Base-by-base conservation (phyloP, 441 rosid species). In the Populus hybrid region DNA sequence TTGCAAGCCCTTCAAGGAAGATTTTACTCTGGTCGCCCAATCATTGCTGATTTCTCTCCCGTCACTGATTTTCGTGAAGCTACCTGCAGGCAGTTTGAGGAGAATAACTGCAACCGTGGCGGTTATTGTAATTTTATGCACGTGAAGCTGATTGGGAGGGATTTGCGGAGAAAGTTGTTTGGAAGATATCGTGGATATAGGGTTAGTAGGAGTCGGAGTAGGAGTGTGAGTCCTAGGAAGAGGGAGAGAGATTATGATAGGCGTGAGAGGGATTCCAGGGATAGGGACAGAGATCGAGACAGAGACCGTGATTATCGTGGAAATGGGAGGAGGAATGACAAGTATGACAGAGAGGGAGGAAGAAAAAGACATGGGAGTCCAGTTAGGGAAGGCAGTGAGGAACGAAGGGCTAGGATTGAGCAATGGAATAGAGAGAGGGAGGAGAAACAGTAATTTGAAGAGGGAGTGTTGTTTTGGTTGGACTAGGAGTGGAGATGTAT, bases 351-450 rank as follows among this genome's bases (percentile, higher is more conserved):
- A 72, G 89, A 86, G 0, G 76, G 89, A 71, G 84, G 84, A 38
- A 85, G 85, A 81, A 86, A 84, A 80, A 84, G 86, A 71, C 82
- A 81, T n/a, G 82, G 89, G 70, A 86, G 87, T 71, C 90, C 92
- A 6, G 83, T 75, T 24, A 79, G 92, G 79, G 89, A 84, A 77
- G 87, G 86, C 21, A 87, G 90, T 71, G 88, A 74, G 61, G 92
- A 89, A 79, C 81, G 90, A 50, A 79, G 90, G 72, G 92, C 92
- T 21, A 85, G 84, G 72, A 89, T 89, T 20, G 92, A 84, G 78
- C 87, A 84, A 61, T 89, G 92, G 92, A 89, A 89, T 78, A 83
- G 88, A 80, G 92, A 87, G 75, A 87, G 83, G 85, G 90, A 86
- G 40, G 71, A 82, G 73, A 86, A 84, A 28, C 82, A 76, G 77